phyloP scores from a whole-genome alignment of 257 asterid species.

The Rehmannia glutinosa region DNA sequence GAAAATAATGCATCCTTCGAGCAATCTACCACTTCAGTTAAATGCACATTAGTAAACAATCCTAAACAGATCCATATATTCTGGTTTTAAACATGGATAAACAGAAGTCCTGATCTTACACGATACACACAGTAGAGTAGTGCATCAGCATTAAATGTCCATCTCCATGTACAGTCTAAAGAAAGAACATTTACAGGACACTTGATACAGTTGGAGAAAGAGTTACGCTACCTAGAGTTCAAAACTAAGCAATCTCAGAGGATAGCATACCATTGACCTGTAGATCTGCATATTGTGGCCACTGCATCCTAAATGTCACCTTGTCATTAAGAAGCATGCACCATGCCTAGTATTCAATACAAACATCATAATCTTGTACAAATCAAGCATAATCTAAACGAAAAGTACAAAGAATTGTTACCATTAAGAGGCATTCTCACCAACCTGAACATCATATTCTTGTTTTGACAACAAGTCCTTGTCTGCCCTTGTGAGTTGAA shows the following conservation, averaged over 20 bases:
- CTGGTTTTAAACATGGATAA: conserved; percentile 2
- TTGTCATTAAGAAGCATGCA: conserved; percentile 99
- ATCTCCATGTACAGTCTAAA: conserved; percentile 9
- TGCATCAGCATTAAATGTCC: not conserved
- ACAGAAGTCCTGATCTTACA: not conserved
- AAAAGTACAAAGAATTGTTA: not conserved
- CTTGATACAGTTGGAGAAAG: not conserved
- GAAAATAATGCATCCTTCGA: not conserved
- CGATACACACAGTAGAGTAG: not conserved
- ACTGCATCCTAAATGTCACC: conserved; percentile 96
- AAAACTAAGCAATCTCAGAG: conserved; percentile 16
- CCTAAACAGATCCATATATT: not conserved
- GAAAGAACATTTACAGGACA: not conserved
- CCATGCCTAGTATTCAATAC: conserved; percentile 65
- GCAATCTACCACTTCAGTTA: not conserved
- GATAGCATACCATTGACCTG: conserved; percentile 84
- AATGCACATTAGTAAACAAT: not conserved
- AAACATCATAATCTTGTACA: not conserved
- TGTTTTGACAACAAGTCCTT: conserved; percentile 75
- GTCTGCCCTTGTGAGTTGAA: conserved; percentile 85
- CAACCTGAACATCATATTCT: conserved; percentile 93
- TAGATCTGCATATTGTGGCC: conserved; percentile 97
- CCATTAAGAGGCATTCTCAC: conserved; percentile 22
- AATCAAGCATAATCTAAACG: conserved; percentile 3
- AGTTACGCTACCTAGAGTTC: not conserved